These are phyloP conservation scores for Cutaneotrichosporon dermatis DNA, from an alignment of 1,284 basidiomycete genomes.

Conservation along the genomic window DNA sequence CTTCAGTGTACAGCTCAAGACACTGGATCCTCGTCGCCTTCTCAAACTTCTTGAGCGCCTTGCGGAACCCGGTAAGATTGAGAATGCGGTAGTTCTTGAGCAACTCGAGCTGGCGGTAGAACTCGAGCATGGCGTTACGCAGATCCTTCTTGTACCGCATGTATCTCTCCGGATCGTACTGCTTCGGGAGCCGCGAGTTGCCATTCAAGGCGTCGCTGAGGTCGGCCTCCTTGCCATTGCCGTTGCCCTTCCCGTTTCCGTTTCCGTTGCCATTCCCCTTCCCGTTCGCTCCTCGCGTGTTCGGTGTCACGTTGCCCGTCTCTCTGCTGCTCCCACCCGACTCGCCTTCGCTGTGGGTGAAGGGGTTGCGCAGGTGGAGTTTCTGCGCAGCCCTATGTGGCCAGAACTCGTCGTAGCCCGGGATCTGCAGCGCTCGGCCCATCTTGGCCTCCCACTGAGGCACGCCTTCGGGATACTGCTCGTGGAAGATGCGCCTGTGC, in stretches of 20 bases:
- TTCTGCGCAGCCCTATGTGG: conserved; percentile 1
- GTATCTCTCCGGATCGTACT: conserved; percentile 71
- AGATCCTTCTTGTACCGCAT: conserved; percentile 74
- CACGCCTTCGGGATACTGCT: conserved; percentile 47
- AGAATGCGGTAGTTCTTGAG: conserved; percentile 82
- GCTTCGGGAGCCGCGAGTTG: not conserved
- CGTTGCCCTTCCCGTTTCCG: not conserved
- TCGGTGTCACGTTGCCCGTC: not conserved
- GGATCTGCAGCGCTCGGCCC: conserved; percentile 16
- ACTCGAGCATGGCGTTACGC: conserved; percentile 75
- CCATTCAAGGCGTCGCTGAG: not conserved
- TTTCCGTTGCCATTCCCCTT: not conserved
- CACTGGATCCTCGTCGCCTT: conserved; percentile 63
- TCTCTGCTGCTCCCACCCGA: not conserved
- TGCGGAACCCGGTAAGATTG: conserved; percentile 84
- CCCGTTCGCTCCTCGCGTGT: not conserved
- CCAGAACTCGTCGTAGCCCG: conserved; percentile 14
- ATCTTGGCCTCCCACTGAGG: conserved; percentile 44
- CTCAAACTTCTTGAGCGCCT: conserved; percentile 89
- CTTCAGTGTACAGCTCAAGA: conserved; percentile 67
- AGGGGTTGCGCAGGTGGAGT: conserved; percentile 15
- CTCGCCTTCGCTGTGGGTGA: conserved; percentile 4
- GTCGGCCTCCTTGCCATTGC: not conserved
- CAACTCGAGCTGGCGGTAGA: conserved; percentile 72
- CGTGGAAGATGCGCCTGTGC: conserved; percentile 65